Percentiles rank a stretch among this genome's conserved stretches.
Evolutionary conservation across 2,329 filamentous ascomycete species (phyloP).

Genomic region (Aspergillus thermomutatus): DNA sequence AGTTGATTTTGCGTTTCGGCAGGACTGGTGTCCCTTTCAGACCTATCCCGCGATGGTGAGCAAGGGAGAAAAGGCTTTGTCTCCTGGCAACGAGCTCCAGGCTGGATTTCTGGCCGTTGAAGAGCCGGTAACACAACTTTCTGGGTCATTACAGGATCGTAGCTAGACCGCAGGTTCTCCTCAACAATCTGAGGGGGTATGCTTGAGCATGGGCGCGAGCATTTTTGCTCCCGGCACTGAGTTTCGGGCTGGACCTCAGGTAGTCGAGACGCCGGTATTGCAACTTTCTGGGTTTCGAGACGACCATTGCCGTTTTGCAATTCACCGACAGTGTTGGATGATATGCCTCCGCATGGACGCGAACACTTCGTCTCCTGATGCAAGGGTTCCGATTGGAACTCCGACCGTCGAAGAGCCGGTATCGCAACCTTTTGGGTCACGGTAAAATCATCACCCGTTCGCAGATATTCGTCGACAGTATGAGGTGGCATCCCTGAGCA

Average conservation of each 20-base stretch:
- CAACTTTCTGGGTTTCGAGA: background rate
- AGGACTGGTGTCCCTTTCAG: background rate
- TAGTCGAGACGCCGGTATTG: background rate
- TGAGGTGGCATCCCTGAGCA: conserved; percentile 22
- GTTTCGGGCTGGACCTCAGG: background rate
- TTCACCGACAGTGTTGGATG: background rate
- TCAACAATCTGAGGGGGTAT: conserved; percentile 21
- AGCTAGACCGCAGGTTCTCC: conserved; percentile 22
- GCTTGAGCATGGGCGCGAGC: conserved; percentile 14
- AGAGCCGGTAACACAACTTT: conserved; percentile 38
- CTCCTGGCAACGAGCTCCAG: background rate
- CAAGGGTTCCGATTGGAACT: background rate
- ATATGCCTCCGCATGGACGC: background rate
- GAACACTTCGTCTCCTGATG: background rate
- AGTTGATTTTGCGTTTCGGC: background rate
- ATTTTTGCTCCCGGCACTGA: background rate
- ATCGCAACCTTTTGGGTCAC: conserved; percentile 33
- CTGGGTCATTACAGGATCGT: conserved; percentile 15
- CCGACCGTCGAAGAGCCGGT: conserved; percentile 24
- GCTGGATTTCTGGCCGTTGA: background rate
- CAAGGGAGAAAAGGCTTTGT: background rate
- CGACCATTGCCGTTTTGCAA: background rate
- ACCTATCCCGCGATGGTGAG: background rate
- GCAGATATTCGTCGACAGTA: conserved; percentile 27
- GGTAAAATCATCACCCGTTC: conserved; percentile 14